Base-by-base conservation (phyloP, 176 grass and related monocot genomes). In the Eremochloa ophiuroides region DNA sequence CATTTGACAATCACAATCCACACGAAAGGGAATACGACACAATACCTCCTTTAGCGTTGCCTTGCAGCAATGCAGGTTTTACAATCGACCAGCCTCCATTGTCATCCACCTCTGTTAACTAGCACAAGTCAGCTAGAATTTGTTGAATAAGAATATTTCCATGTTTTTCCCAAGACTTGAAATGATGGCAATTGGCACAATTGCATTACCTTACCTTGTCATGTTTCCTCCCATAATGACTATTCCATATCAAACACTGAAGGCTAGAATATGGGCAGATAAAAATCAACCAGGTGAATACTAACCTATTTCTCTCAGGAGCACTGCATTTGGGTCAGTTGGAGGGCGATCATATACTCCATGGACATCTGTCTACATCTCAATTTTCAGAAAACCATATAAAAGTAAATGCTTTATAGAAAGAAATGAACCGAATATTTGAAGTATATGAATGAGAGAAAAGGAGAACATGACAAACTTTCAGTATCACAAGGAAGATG, bases 331-430 rank as follows among this genome's bases (percentile, higher is more conserved):
- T 67, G 92, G 81, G 55, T 98, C 92, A 74, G 86, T 68, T 77
- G 95, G 95, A 69, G 95, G 92, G n/a, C 92, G 83, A 75, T 95
- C 93, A 80, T 93, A 98, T 69, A 98, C 95, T 85, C 95, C 95
- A 81, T 80, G 88, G 78, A 98, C 95, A 87, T 98, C 90, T 86
- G 95, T 98, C 95, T 98, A 82, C 41, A 87, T 75, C 43, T 79
- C 69, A 91, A 85, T 72, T 85, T 77, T 73, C 47, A 89, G 75
- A 73, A 2, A 66, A 17, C 43, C 69, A 79, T 3, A 75, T 65
- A 64, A 51, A 70, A 59, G 8, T 29, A 15, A 55, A 77, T 38
- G 14, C 38, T 71, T 1, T 20, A 76, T 47, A 28, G 38, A 15
- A 62, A 27, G 2, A 65, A 83, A 31, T 20, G 42, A 12, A 68